Evolutionary conservation across 148 eudicot species (phyloP).

Genomic region (Polygonum maritimum): DNA sequence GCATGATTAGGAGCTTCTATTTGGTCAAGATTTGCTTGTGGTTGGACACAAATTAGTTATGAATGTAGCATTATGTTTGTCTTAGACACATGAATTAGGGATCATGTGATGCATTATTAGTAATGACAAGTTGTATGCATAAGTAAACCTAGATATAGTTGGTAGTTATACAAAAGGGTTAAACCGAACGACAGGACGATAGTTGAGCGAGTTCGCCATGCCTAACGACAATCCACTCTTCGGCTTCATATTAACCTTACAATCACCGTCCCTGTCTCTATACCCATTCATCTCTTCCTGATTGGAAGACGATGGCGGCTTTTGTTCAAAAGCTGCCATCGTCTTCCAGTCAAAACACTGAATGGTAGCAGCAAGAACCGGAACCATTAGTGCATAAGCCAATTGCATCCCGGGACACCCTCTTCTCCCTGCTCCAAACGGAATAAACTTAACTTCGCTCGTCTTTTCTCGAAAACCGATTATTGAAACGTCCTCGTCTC

Average conservation of each 20-base stretch:
- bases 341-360: conserved; percentile 21
- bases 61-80: too few relatives aligned
- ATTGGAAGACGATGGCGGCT: too few relatives aligned
- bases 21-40: neutral
- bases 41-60: neutral
- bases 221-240: conserved; percentile 19
- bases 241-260: conserved; percentile 15
- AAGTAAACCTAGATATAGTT: neutral
- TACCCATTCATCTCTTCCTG: neutral
- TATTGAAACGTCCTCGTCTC: neutral
- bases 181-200: conserved; percentile 10
- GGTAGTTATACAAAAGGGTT: conserved; percentile 14
- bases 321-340: neutral
- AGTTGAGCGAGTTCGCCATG: conserved; percentile 18
- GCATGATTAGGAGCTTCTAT: neutral
- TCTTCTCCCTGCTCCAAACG: conserved; percentile 22
- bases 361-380: conserved; percentile 9
- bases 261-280: neutral
- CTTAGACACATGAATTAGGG: neutral
- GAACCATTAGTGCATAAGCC: conserved; percentile 13
- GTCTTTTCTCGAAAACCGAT: neutral
- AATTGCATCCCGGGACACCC: conserved; percentile 18
- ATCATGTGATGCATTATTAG: neutral
- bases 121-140: neutral
- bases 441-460: conserved; percentile 7